Percentiles rank a stretch among this genome's conserved stretches.
These are phyloP conservation scores for Cryoendolithus antarcticus DNA, from an alignment of 2,329 filamentous ascomycete species.

Conservation along the genomic window DNA sequence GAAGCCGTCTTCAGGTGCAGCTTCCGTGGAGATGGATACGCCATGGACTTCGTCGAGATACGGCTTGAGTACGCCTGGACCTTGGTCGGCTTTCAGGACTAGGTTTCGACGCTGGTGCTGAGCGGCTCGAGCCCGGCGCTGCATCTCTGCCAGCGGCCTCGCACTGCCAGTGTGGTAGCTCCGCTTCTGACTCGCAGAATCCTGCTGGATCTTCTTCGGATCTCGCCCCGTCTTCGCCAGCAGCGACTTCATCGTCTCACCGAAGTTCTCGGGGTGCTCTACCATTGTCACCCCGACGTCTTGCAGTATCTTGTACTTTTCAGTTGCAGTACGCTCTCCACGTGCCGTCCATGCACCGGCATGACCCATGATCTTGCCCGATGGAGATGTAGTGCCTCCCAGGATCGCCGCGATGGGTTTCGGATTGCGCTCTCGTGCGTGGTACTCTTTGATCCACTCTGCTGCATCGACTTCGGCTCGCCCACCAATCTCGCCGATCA, in stretches of 20 bases:
- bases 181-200: constrained; percentile 37
- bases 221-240: constrained; percentile 35
- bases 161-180: constrained; percentile 28
- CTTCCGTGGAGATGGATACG: constrained; percentile 13
- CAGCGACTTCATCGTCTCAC: constrained; percentile 51
- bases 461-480: constrained; percentile 58
- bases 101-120: constrained; percentile 15
- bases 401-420: constrained; percentile 68
- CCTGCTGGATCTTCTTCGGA: constrained; percentile 26
- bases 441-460: constrained; percentile 59
- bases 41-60: constrained; percentile 17
- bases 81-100: constrained; percentile 15
- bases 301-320: constrained; percentile 55
- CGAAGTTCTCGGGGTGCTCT: constrained; percentile 65
- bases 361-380: constrained; percentile 63
- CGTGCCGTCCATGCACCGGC: constrained; percentile 60
- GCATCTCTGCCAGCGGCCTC: constrained; percentile 7
- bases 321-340: constrained; percentile 50
- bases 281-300: constrained; percentile 57
- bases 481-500: constrained; percentile 63
- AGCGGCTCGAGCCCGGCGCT: constrained; percentile 3
- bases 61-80: constrained; percentile 14
- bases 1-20: constrained; percentile 18
- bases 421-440: constrained; percentile 41
- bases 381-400: constrained; percentile 50